Evolutionary conservation across 176 grass and related monocot species (phyloP), one percentile per base, ranked within the genome.

Genomic region (Carex myosuroides): DNA sequence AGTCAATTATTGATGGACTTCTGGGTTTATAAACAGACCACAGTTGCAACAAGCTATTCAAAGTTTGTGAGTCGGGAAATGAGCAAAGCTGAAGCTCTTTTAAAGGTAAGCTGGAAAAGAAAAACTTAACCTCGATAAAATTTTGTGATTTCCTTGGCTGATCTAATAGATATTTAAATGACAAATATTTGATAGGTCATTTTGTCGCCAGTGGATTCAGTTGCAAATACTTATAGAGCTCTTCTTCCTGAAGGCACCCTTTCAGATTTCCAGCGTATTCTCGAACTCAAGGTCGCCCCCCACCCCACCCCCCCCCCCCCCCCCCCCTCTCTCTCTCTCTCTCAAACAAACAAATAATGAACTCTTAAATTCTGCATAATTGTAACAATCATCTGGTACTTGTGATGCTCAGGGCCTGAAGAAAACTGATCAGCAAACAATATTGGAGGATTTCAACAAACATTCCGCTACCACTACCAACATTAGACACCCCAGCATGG

Each of bases 21-120:
- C 60, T 75, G 76, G 42, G 53, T 82, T 87, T 87, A 32, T 79
- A 53, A 79, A 85, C 91, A 99, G 96, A 88, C 80, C 79, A 85
- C 91, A 70, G 88, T 66, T 85, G 90, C 88, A 13, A 66, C 90
- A 81, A 95, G 90, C 85, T 99, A 99, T 67, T 95, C 96, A 62
- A 99, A 99, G 81, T 99, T 99, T 91, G 96, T 99, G 64, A 89
- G 88, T 82, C 96, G 93, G 67, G 96, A 99, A 90, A 95, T 95
- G 96, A 95, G 93, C 89, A 99, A 99, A 95, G 96, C 96, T 81
- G 96, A 99, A 95, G 96, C 96, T 71, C 96, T 99, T 62, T 89
- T 98, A 80, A 98, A 98, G 95, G 95, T 98, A 78, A 78, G 24
- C 50, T 77, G 20, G 73, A 18, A 64, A 79, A 53, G 59, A 64